phyloP scores from a whole-genome alignment of 2,329 filamentous ascomycete genomes.

The Penicillium sp. region DNA sequence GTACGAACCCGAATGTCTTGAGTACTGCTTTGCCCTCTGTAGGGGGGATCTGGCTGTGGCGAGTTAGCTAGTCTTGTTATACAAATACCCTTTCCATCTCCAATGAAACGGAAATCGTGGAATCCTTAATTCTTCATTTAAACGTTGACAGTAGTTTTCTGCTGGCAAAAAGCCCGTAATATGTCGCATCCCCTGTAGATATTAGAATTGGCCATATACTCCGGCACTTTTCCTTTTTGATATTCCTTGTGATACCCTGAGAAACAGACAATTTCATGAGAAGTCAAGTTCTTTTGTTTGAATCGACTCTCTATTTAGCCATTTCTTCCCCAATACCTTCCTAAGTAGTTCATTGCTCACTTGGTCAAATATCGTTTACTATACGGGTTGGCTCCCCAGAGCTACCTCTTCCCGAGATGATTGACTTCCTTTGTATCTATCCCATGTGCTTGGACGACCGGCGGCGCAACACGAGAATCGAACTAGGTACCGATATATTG shows the following conservation, averaged over 20 bases:
- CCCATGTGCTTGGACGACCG: background rate
- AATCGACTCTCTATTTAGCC: background rate
- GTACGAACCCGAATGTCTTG: no score
- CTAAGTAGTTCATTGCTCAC: background rate
- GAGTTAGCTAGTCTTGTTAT: background rate
- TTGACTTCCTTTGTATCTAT: slow-evolving; percentile 1
- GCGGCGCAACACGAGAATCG: background rate
- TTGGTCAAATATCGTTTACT: background rate
- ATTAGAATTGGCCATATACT: slow-evolving; percentile 2
- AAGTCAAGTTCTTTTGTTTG: background rate
- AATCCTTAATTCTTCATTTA: no score
- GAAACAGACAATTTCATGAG: background rate
- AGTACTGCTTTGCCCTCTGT: background rate
- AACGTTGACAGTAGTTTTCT: background rate
- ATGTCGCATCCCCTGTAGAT: background rate
- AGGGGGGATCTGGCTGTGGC: background rate
- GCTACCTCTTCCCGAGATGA: background rate
- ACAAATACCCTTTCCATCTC: background rate
- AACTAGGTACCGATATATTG: background rate
- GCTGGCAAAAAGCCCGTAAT: background rate
- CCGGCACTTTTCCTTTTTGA: background rate
- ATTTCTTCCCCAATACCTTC: background rate
- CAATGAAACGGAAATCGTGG: background rate
- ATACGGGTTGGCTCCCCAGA: background rate
- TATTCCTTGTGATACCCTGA: background rate